Base-by-base conservation (phyloP, 2,329 filamentous ascomycete genomes). In the Fusarium globosum region DNA sequence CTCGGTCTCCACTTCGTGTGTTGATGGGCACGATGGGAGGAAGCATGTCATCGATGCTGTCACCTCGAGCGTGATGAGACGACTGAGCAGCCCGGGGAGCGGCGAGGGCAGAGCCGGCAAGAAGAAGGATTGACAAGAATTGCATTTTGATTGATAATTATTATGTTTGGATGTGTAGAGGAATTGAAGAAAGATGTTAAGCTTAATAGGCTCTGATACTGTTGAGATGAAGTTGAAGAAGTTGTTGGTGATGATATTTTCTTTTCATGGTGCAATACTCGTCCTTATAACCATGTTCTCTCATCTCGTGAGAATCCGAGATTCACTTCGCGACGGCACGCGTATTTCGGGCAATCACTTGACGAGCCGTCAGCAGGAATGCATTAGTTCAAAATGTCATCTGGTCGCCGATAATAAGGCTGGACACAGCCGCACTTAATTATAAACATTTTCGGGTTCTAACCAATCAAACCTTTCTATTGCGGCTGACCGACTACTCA, bases 1-100 rank as follows among this genome's bases (percentile, higher is more conserved):
- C 73, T 23, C 46, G 36, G 52, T 81, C 70, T 28, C 75, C 77
- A 21, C 41, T 21, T 18, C 65, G 30, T 7, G 65, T 68, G 64
- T 68, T 68, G 55, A 68, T 68, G 10, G 65, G 65, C 1, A 68
- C 65, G n/a, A 68, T 68, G 1, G 65, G 65, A 14, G 65, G 65
- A 4, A 68, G 46, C 65, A 68, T 61, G 30, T 43, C 53, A 23
- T 68, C 65, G 28, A 68, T 68, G 10, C 65, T 68, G 4, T 61
- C 63, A 28, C 21, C 23, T 11, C 65, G 64, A 15, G 46, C 7
- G 1, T 68, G 39, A n/a, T 67, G 62, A n/a, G 53, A 61, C 3
- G 48, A 65, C 30, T 58, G 36, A 14, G 36, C 42, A 23, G 65
- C 61, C 12, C 39, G 23, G 7, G 65, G 65, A 38, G 65, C 65